Base-by-base conservation (phyloP, 177 flowering plant species). In the Vitis hybrid region DNA sequence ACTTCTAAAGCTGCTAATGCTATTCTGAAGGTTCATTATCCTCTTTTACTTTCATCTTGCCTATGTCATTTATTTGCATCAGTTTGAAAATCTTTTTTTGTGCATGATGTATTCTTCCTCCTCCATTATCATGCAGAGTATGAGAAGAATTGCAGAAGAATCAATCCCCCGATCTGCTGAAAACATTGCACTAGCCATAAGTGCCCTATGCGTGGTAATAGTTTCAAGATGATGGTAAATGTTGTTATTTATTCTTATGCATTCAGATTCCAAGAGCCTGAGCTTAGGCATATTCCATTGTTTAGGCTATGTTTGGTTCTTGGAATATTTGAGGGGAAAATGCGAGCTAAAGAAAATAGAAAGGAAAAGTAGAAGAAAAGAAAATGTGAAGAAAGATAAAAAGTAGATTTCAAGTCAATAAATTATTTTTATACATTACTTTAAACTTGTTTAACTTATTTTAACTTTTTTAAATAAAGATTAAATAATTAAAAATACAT, bases 151-250 rank as follows among this genome's bases (percentile, higher is more conserved):
- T 61, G 92, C 98, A 5, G 97, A 91, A 74, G 85, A 85, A 68
- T 86, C 97, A 18, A 74, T 93, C 68, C 99, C 99, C 23, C 82
- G 99, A 69, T 79, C 85, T 79, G 89, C 92, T 72, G 98, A 96
- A 78, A 96, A 91, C 74, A 81, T 91, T 65, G 93, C 85, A 14
- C 80, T 96, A 62, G 92, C 98, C 19, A 74, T 96, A 65, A 92
- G 97, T 72, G 94, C 99, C 32, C 79, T 91, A 64, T 90, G 95
- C 78, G 64, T 67, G 88, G 99, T 96, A 85, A 83, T 80, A 59
- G 13, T 61, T 52, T 30, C 8, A 62, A 13, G 6, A 34, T 49
- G 14, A 5, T 62, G 9, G 7, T 55, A 59, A 3, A 40, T 54
- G 58, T 32, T 54, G 58, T 32, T 49, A 64, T 12, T 54, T 17